A percentile compares a stretch with the other conserved stretches of the same genome.
These are phyloP conservation scores for Misopates orontium DNA, from an alignment of 257 asterid species.

Conservation along the genomic window DNA sequence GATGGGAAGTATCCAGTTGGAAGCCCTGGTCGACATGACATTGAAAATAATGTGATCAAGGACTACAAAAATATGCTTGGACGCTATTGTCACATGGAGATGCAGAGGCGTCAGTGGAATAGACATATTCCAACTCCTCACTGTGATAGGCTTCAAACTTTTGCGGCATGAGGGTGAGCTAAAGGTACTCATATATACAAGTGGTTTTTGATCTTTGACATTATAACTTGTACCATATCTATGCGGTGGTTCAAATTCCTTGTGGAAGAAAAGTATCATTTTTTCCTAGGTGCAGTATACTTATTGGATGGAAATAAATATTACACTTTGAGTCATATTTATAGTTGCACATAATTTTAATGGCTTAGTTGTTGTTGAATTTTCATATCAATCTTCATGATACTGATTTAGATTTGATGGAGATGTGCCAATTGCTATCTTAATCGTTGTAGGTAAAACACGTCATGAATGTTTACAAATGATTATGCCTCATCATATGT, in stretches of 20 bases:
- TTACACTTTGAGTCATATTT: not conserved
- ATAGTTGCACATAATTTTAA: not conserved
- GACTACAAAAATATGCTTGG: constrained; percentile 83
- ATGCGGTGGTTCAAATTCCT: constrained; percentile 3
- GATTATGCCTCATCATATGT: not conserved
- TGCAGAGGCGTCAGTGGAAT: constrained; percentile 98
- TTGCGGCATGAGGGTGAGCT: constrained; percentile 65
- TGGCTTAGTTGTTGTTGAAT: not conserved
- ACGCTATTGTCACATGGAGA: constrained; percentile 89
- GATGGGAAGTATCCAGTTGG: constrained; percentile 65
- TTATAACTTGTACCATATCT: not conserved
- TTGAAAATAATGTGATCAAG: constrained; percentile 68
- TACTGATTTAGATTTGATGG: too few relatives aligned
- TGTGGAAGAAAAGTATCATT: not conserved
- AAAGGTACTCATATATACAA: not conserved
- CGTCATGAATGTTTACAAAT: not conserved
- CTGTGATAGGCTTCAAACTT: constrained; percentile 68
- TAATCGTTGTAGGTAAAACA: too few relatives aligned
- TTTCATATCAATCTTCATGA: not conserved
- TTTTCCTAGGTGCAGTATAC: not conserved
- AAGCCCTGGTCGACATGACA: constrained; percentile 56
- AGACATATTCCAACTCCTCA: constrained; percentile 82
- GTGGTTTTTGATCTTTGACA: too few relatives aligned
- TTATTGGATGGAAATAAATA: not conserved
- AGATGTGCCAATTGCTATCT: too few relatives aligned